Evolutionary conservation across 2,329 filamentous ascomycete species (phyloP).

Genomic region (Penicillium sp.): DNA sequence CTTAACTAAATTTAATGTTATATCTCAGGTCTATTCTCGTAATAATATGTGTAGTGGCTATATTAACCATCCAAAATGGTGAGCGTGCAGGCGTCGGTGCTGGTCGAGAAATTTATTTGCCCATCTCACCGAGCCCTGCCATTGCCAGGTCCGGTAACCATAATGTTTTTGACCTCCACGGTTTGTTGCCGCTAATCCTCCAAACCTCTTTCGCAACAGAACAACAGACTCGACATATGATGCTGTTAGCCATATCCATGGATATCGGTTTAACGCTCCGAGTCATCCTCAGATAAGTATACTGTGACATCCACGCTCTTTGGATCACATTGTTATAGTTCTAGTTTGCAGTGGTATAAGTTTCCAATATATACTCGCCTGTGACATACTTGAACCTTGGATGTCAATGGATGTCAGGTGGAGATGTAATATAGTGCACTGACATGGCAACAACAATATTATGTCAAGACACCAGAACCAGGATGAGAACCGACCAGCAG

Average conservation of each 20-base stretch:
- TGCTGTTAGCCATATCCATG: neutral
- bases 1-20: too few relatives aligned
- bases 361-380: neutral
- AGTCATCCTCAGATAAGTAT: neutral
- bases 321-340: neutral
- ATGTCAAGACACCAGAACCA: neutral
- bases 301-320: neutral
- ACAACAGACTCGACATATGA: neutral
- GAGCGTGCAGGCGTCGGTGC: neutral
- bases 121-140: neutral
- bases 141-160: neutral
- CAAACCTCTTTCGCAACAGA: neutral
- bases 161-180: neutral
- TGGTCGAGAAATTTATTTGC: neutral
- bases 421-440: neutral
- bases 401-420: neutral
- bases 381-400: neutral
- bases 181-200: neutral
- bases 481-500: neutral
- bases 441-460: neutral
- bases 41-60: neutral
- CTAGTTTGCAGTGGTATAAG: neutral
- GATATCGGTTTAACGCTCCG: neutral
- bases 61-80: neutral
- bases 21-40: neutral